Evolutionary conservation across 768 basidiomycete genomes (phyloP).

Genomic region (Naematelia encephala): DNA sequence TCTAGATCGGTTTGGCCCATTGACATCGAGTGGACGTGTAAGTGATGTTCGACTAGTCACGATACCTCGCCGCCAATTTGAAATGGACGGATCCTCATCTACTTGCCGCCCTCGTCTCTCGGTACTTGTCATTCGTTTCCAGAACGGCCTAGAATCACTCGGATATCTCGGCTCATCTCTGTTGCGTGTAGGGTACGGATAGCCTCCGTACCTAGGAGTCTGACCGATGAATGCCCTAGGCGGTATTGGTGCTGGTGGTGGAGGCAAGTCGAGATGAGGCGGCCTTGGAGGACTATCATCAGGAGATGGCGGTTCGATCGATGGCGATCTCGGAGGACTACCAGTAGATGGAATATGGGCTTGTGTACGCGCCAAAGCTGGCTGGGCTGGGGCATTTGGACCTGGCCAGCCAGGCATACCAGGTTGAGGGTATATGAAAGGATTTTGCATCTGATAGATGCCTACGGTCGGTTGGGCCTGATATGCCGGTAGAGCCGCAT

Average conservation of each 20-base stretch:
- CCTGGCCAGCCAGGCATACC: neutral
- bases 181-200: neutral
- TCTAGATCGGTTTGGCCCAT: too few species aligned
- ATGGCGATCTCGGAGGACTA: neutral
- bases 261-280: neutral
- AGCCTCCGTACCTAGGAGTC: neutral
- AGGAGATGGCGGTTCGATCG: neutral
- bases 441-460: neutral
- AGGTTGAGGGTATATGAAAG: constrained; percentile 8
- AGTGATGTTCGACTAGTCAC: neutral
- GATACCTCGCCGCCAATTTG: neutral
- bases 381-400: neutral
- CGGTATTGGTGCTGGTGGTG: neutral
- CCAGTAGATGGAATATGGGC: neutral
- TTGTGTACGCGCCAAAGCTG: neutral
- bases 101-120: neutral
- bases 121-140: neutral
- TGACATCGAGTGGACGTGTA: neutral
- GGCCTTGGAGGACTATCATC: neutral
- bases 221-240: neutral
- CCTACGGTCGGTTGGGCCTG: neutral
- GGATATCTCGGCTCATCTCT: neutral
- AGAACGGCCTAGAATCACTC: neutral
- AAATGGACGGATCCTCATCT: neutral
- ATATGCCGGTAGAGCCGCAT: neutral